Evolutionary conservation across 805 yeast species (phyloP).

Genomic region (Kodamaea restingae): DNA sequence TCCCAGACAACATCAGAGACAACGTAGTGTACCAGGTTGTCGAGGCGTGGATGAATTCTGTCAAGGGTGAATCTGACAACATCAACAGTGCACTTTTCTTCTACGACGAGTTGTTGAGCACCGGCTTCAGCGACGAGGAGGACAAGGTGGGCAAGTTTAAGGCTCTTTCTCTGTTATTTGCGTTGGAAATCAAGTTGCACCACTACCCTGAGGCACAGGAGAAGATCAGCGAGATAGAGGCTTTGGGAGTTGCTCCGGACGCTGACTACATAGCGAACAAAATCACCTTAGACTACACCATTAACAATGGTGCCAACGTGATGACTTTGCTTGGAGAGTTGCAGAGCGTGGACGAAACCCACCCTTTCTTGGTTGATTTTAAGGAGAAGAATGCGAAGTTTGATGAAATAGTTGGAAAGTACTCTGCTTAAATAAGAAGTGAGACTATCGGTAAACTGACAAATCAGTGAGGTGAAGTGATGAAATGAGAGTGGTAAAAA

Average conservation of each 20-base stretch:
- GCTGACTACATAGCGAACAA: conserved; percentile 59
- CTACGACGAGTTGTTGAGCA: conserved; percentile 74
- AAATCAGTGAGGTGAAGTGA: not conserved
- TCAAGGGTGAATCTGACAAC: conserved; percentile 40
- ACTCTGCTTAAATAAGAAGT: conserved; percentile 19
- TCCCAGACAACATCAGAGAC: conserved; percentile 46
- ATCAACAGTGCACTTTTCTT: conserved; percentile 48
- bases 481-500: too few relatives aligned
- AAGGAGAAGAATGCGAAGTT: conserved; percentile 61
- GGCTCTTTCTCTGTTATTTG: conserved; percentile 56
- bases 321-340: conserved; percentile 46
- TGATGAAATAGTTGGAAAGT: conserved; percentile 64
- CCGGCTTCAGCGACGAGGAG: conserved; percentile 35
- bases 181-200: conserved; percentile 71
- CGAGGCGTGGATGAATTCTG: conserved; percentile 59
- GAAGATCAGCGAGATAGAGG: conserved; percentile 41
- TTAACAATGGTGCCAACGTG: conserved; percentile 39
- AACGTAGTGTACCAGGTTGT: conserved; percentile 72
- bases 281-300: conserved; percentile 56
- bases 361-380: conserved; percentile 55
- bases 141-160: conserved; percentile 33
- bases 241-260: conserved; percentile 34
- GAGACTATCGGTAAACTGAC: not conserved
- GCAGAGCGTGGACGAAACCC: conserved; percentile 46
- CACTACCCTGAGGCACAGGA: conserved; percentile 82